These are phyloP conservation scores for Pelargonium cotyledonis DNA, from an alignment of 441 rosid species.

Conservation along the genomic window DNA sequence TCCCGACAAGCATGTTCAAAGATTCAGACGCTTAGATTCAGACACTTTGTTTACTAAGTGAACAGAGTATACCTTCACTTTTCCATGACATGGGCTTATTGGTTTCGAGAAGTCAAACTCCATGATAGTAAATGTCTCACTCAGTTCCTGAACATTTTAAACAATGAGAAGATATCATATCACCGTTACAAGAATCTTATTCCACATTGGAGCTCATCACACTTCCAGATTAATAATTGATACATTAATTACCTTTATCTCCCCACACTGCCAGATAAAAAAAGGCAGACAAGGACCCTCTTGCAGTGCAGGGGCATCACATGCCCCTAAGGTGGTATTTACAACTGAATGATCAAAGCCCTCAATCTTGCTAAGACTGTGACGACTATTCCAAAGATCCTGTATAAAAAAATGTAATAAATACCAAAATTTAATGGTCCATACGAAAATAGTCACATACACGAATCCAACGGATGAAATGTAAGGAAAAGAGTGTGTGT, in stretches of 20 bases:
- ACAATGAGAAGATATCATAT: background rate
- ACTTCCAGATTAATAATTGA: background rate
- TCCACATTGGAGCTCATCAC: background rate
- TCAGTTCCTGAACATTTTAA: conserved; percentile 52
- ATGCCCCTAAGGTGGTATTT: conserved; percentile 74
- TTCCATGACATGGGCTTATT: conserved; percentile 54
- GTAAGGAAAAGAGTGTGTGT: background rate
- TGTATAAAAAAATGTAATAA: conserved; percentile 18
- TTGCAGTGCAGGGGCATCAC: conserved; percentile 55
- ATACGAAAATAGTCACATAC: background rate
- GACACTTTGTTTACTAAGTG: conserved; percentile 7
- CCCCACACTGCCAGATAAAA: conserved; percentile 89
- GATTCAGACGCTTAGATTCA: background rate
- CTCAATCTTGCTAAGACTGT: conserved; percentile 60
- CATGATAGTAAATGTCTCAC: conserved; percentile 53
- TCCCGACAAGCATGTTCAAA: conserved; percentile 9
- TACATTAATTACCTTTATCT: conserved; percentile 45
- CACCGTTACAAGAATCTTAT: background rate
- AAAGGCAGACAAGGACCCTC: conserved; percentile 70
- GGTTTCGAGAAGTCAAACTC: conserved; percentile 72
- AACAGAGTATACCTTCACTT: conserved; percentile 44
- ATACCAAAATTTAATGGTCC: background rate
- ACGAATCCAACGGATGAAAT: conserved; percentile 4
- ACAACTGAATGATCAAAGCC: conserved; percentile 84
- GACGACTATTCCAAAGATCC: conserved; percentile 84